Base-by-base conservation (phyloP, 768 basidiomycete species). In the Amanita muscaria region DNA sequence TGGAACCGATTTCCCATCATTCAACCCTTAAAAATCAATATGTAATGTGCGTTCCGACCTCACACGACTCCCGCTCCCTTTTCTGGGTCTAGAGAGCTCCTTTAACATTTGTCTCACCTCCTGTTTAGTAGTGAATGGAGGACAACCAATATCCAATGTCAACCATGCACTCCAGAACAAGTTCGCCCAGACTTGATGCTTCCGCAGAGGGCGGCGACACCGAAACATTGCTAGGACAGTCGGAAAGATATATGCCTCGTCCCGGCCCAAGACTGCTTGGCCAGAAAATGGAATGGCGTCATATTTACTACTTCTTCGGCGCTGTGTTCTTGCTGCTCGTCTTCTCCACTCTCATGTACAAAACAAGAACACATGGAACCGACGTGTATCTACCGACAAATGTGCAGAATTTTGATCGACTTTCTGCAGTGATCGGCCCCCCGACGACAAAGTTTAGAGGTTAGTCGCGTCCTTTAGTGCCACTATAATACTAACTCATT, bases 391-490 rank as follows among this genome's bases (percentile, higher is more conserved):
- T 22, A 19, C 30, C 23, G 3, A 19, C 32, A 16, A 31, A 42
- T n/a, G 14, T 31, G 19, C 8, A 22, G 24, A 42, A 31, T 18
- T 5, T n/a, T 14, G 30, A 42, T 14, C 41, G 41, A 9, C 23
- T 42, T 6, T 22, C 31, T 3, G 41, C 41, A 47, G 37, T 67
- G 32, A 64, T 61, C 23, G 83, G 82, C 0, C 62, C 68, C 2
- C 79, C 83, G 8, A 81, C 79, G 2, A 46, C 59, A 41, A 65
- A 63, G 30, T 83, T 83, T 61, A 65, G 77, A 68, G 78, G 80
- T 74, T 43, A 34, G 58, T 46, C 12, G 3, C 11, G 2, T 27
- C 42, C 25, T 47, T 15, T 10, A 10, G 24, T 11, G 6, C 16
- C 8, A n/a, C 11, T 6, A 15, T 24, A 19, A 19, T 25, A 33